Evolutionary conservation across 331 rosid species (phyloP), one percentile per base, ranked within the genome.

Genomic region (Cydonia oblonga): DNA sequence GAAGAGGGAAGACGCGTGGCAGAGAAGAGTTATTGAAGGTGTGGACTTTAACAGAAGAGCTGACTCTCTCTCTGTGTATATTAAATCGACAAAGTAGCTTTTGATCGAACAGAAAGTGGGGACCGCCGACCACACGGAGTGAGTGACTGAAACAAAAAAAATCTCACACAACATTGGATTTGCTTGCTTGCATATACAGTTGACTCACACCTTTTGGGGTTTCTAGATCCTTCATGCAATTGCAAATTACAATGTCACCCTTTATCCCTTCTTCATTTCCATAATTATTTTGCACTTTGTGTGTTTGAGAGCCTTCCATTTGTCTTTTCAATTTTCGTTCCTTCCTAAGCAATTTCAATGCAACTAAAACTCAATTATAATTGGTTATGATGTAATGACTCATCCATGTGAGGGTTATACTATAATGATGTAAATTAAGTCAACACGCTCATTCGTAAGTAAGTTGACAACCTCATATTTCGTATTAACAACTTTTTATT

Each of bases 41-140:
- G 76, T 54, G 62, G 79, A 68, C 84, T 69, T 57, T 80, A 14
- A 56, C 22, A 18, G 25, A 44, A 24, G 69, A 62, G 79, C 69
- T 56, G 73, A 42, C 64, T 66, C 61, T 2, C 11, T 62, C 40
- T 35, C 0, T 35, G 0, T 2, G 20, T 49, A 6, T 6, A 6
- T 29, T 87, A 70, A 92, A 88, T 88, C 25, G 49, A 78, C 83
- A 92, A 92, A 87, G 96, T 88, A 82, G 88, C 83, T 77, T 85
- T 85, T 69, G 42, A 38, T 38, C 42, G 81, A 14, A 67, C 70
- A 23, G 29, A 49, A 6, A 26, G 49, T 20, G 68, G 29, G 42
- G 42, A 38, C 42, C 42, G 42, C 42, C 42, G 42, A n/a, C 75
- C 68, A 49, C 8, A 72, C 13, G 14, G 81, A 46, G 53, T 15